Conservation (phyloP, 352 stramenopile species). For the Globisporangium canariense region DNA sequence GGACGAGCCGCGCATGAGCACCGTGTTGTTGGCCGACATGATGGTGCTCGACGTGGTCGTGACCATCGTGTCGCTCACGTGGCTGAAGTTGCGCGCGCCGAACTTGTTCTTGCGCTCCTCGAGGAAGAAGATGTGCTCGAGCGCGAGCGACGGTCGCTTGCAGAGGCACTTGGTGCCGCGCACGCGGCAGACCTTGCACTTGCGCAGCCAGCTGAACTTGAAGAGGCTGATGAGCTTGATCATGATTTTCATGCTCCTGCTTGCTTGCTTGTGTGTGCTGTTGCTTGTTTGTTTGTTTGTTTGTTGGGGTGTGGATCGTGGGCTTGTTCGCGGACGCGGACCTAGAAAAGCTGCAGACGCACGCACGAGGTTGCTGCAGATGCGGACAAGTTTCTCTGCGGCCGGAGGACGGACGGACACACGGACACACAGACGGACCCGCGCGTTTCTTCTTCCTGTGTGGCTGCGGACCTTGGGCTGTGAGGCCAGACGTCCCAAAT, state of each 20-base stretch:
- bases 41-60: conserved; percentile 22
- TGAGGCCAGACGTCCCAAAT: background rate
- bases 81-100: conserved; percentile 71
- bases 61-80: conserved; percentile 69
- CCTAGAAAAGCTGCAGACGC: background rate
- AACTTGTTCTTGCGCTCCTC: conserved; percentile 83
- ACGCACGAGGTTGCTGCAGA: background rate
- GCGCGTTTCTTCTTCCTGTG: background rate
- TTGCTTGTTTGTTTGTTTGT: background rate
- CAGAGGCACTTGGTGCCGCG: conserved; percentile 70
- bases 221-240: conserved; percentile 54
- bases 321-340: background rate
- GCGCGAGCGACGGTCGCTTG: conserved; percentile 57
- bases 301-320: background rate
- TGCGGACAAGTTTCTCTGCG: background rate
- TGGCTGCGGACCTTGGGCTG: background rate
- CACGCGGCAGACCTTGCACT: conserved; percentile 57
- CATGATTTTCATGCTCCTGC: conserved; percentile 49
- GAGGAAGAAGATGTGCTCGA: conserved; percentile 81
- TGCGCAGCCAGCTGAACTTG: conserved; percentile 65
- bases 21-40: conserved; percentile 26
- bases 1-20: conserved; percentile 38
- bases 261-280: background rate
- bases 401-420: background rate
- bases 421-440: background rate